Evolutionary conservation across 1,284 basidiomycete genomes (phyloP).

Genomic region (Moesziomyces aphidis): DNA sequence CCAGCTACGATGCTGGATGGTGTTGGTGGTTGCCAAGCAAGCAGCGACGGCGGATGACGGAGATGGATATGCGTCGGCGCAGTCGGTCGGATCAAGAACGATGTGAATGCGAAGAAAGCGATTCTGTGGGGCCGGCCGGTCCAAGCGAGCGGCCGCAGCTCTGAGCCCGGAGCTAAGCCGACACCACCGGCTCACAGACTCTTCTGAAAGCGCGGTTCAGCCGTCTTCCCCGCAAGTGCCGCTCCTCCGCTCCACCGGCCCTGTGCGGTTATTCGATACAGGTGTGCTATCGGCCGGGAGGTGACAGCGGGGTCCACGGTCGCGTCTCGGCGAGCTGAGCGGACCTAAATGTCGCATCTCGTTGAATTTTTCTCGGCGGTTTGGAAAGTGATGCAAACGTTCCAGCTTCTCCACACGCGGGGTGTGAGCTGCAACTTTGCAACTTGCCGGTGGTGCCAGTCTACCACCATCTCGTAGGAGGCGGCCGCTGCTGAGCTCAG

Average conservation of each 20-base stretch:
- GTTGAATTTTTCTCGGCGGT: not conserved
- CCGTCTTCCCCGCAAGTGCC: constrained; percentile 39
- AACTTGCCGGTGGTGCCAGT: no score
- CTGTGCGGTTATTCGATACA: not conserved
- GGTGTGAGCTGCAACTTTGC: no score
- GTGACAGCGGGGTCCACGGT: no score
- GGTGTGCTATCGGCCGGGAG: not conserved
- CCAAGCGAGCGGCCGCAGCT: not conserved
- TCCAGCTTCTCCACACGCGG: not conserved
- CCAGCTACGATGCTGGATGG: not conserved
- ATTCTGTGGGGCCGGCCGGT: not conserved
- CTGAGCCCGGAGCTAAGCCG: constrained; percentile 10
- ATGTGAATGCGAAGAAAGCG: not conserved
- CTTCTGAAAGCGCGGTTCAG: constrained; percentile 16
- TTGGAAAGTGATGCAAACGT: not conserved
- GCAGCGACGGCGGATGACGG: no score
- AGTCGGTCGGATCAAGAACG: no score
- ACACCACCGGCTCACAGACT: not conserved
- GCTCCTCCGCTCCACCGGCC: not conserved
- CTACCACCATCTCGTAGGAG: no score
- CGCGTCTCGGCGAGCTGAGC: not conserved
- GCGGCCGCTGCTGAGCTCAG: no score
- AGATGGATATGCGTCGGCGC: no score
- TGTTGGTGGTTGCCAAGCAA: not conserved
- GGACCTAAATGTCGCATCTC: not conserved